These are phyloP conservation scores for Nicotiana rustica DNA, from an alignment of 305 asterid species.

Conservation along the genomic window DNA sequence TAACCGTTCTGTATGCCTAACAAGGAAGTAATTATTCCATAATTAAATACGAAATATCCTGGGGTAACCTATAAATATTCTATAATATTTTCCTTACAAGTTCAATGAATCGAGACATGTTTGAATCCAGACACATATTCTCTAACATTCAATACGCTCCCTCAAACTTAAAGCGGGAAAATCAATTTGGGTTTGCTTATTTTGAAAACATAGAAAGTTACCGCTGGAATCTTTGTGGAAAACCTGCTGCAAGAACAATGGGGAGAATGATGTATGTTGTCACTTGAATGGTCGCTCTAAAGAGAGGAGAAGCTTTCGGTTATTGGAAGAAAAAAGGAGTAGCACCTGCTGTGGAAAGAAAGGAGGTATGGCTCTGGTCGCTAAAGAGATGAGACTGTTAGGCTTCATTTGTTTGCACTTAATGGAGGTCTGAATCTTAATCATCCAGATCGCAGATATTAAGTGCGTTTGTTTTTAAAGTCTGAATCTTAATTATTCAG, in stretches of 20 bases:
- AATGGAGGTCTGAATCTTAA: no score
- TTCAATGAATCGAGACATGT: background rate
- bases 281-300: background rate
- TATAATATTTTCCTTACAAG: conserved; percentile 14
- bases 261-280: background rate
- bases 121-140: conserved; percentile 11
- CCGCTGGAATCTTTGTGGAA: conserved; percentile 10
- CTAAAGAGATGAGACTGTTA: background rate
- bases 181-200: background rate
- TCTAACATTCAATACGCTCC: background rate
- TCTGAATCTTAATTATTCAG: no score
- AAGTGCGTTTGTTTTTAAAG: no score
- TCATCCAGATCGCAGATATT: no score
- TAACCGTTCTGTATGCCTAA: conserved; percentile 17
- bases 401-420: no score
- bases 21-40: background rate
- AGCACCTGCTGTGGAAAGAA: conserved; percentile 15
- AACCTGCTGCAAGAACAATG: conserved; percentile 15
- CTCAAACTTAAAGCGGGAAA: conserved; percentile 7
- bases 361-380: background rate
- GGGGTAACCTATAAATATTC: background rate
- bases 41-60: conserved; percentile 2
- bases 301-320: background rate
- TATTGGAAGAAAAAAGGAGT: conserved; percentile 5
- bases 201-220: background rate